A percentile compares a stretch with the other conserved stretches of the same genome.
phyloP scores from a whole-genome alignment of 164 flowering plant genomes.

The Aristolochia californica region DNA sequence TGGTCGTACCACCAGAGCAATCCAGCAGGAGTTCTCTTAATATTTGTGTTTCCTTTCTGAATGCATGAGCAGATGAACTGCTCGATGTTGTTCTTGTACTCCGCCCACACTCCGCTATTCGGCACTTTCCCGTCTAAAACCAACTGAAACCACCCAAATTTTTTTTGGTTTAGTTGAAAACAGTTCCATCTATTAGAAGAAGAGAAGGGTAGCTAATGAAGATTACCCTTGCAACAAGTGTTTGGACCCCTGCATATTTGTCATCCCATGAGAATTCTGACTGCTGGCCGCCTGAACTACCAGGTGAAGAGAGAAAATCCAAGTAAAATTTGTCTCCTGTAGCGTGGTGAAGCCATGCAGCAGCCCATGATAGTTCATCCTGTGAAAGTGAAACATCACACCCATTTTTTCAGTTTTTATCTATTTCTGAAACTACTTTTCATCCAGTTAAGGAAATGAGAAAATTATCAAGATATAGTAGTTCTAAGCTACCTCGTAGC shows the following conservation, averaged over 20 bases:
- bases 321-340: conserved; percentile 22
- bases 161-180: too few species aligned
- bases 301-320: conserved; percentile 11
- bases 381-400: conserved; percentile 11
- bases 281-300: conserved; percentile 18
- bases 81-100: conserved; percentile 35
- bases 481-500: conserved; percentile 35
- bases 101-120: conserved; percentile 12
- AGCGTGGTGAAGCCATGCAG: conserved; percentile 50
- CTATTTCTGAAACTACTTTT: background rate
- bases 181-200: too few species aligned
- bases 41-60: conserved; percentile 35
- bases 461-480: background rate
- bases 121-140: conserved; percentile 22
- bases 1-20: conserved; percentile 27
- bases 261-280: conserved; percentile 48
- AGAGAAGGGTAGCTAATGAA: background rate
- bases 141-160: conserved; percentile 11
- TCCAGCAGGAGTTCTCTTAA: conserved; percentile 31
- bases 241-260: conserved; percentile 43
- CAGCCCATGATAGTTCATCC: conserved; percentile 94
- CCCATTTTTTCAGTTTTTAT: background rate
- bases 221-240: conserved; percentile 32
- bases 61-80: conserved; percentile 36
- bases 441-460: background rate